These are phyloP conservation scores for Chrysoporthe cubensis DNA, from an alignment of 2,329 filamentous ascomycete species.

Conservation along the genomic window DNA sequence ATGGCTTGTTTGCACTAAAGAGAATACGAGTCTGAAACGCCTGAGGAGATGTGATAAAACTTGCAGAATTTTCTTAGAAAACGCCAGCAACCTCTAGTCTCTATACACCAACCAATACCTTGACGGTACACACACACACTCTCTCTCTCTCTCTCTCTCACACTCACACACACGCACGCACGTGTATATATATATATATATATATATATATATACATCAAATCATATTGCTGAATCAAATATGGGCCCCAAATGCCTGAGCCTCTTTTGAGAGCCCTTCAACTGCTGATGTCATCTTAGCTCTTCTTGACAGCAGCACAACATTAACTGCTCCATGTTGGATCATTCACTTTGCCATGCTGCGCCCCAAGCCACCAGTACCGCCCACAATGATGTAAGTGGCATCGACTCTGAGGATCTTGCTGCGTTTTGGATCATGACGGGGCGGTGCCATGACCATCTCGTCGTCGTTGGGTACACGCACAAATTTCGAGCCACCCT, in stretches of 20 bases:
- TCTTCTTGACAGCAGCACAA: constrained; percentile 30
- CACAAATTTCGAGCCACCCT: constrained; percentile 44
- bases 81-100: neutral
- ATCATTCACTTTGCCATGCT: constrained; percentile 32
- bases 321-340: constrained; percentile 25
- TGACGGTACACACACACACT: no score
- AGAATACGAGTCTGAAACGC: neutral
- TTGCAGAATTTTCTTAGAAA: neutral
- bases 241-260: constrained; percentile 41
- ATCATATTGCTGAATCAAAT: constrained; percentile 46
- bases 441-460: neutral
- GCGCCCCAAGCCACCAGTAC: constrained; percentile 34
- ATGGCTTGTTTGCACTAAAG: neutral
- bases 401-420: constrained; percentile 27
- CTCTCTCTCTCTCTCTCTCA: no score
- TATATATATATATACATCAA: no score
- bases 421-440: constrained; percentile 7
- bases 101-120: no score
- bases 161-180: no score
- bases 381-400: constrained; percentile 35
- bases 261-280: constrained; percentile 19
- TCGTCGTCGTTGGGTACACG: constrained; percentile 35
- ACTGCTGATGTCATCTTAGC: constrained; percentile 11
- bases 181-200: no score
- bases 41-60: neutral